These are phyloP conservation scores for Cutaneotrichosporon sp. DNA, from an alignment of 1,284 basidiomycete genomes.

Conservation along the genomic window DNA sequence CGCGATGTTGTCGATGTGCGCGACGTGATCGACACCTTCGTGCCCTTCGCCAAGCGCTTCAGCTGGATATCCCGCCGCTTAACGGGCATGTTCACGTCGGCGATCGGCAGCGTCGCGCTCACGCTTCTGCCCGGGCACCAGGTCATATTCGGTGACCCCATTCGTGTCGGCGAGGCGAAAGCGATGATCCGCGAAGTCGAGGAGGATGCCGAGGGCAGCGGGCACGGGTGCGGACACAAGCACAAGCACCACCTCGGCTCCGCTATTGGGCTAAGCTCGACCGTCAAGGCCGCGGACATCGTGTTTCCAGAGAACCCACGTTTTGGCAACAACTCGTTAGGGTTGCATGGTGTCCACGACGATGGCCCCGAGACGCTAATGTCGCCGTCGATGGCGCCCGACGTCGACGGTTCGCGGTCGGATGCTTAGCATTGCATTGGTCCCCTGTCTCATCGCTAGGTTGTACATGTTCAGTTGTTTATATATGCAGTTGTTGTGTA, in stretches of 20 bases:
- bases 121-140: constrained; percentile 23
- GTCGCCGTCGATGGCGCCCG: constrained; percentile 27
- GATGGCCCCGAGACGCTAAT: neutral
- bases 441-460: neutral
- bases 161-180: constrained; percentile 9
- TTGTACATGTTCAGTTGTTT: constrained; percentile 4
- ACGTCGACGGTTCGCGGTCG: constrained; percentile 25
- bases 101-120: constrained; percentile 32
- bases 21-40: constrained; percentile 48
- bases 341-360: constrained; percentile 21
- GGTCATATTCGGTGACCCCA: constrained; percentile 19
- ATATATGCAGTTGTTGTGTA: neutral
- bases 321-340: constrained; percentile 27
- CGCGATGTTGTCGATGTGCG: constrained; percentile 49
- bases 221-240: neutral
- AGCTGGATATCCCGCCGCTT: constrained; percentile 38
- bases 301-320: neutral
- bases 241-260: constrained; percentile 9
- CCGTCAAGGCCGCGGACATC: neutral
- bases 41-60: constrained; percentile 49
- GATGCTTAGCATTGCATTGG: constrained; percentile 14
- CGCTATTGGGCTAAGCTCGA: constrained; percentile 1
- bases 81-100: constrained; percentile 35
- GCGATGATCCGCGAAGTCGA: constrained; percentile 12
- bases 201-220: neutral